Evolutionary conservation across 1,284 basidiomycete genomes (phyloP), one percentile per base, ranked within the genome.

Genomic region (Apiotrichum gamsii): DNA sequence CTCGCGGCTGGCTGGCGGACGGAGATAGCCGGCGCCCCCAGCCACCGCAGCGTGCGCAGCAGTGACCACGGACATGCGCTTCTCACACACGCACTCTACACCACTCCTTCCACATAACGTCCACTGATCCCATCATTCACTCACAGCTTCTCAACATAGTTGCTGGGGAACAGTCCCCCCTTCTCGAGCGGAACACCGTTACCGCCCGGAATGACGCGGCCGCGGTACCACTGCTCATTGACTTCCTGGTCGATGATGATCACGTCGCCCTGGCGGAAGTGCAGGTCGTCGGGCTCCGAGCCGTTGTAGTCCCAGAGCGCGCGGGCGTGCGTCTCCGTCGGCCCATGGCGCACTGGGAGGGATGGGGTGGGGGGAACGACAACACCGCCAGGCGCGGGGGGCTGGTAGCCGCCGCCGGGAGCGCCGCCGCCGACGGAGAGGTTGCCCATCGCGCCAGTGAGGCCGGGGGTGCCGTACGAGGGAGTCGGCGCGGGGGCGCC

Each of bases 231-330:
- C 48, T 69, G 61, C 10, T 60, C 57, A 48, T 70, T 70, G 45
- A 70, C 67, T 51, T 70, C 67, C 40, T 69, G 63, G 49, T 69
- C 68, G 25, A 70, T 61, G 20, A 69, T 51, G 39, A 70, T 54
- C 4, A 43, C 61, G 48, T 70, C 68, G 18, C 64, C 65, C n/a
- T 57, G 38, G 34, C 61, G 48, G 54, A 70, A 70, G 15, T 56
- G 50, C 11, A 70, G 54, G 51, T 70, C 68, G 33, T 67, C 67
- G 5, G 58, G 47, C 40, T 64, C 64, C 52, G 56, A 55, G 15
- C 68, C 67, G 30, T 36, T 50, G 49, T 68, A 70, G 52, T 70
- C 68, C 68, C 68, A 70, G 31, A 70, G 48, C 2, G 68, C 68
- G 35, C 56, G 57, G 2, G 62, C 68, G 23, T 60, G 57, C 8